Percentiles rank a stretch among this genome's conserved stretches.
Evolutionary conservation across 208 protist genomes (phyloP).

Genomic region (Endotrypanum monterogeii): DNA sequence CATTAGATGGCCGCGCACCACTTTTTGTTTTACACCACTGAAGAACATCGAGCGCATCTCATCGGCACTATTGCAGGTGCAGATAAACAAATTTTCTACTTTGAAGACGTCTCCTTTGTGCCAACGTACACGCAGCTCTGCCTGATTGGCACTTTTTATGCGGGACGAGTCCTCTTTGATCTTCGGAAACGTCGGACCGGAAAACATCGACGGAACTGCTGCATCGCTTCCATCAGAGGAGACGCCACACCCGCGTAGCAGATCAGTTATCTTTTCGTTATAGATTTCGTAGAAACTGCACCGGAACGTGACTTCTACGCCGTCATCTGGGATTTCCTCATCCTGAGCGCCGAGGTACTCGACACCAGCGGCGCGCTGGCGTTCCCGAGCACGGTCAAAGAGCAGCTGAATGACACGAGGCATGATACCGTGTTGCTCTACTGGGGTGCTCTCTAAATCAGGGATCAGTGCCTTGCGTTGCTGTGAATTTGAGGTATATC

Average conservation of each 20-base stretch:
- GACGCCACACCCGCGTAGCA: constrained; percentile 48
- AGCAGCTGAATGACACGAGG: constrained; percentile 78
- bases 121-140: constrained; percentile 64
- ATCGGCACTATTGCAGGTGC: constrained; percentile 58
- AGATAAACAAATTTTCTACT: constrained; percentile 90
- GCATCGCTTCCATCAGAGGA: constrained; percentile 5
- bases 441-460: constrained; percentile 31
- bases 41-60: constrained; percentile 83
- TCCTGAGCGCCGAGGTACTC: neutral
- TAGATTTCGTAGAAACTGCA: constrained; percentile 93
- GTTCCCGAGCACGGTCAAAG: constrained; percentile 67
- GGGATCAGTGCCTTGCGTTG: constrained; percentile 18
- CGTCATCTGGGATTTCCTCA: constrained; percentile 16
- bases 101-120: constrained; percentile 67
- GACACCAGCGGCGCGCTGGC: constrained; percentile 24
- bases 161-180: constrained; percentile 3
- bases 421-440: constrained; percentile 76
- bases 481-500: constrained; percentile 30
- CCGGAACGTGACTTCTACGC: constrained; percentile 61
- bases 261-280: constrained; percentile 88
- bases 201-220: neutral
- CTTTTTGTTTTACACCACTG: constrained; percentile 71
- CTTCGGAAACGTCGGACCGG: neutral
- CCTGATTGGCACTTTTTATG: constrained; percentile 7
- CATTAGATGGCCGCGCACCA: constrained; percentile 81